phyloP scores from a whole-genome alignment of 805 yeast species.

The Yarrowia hollandica region DNA sequence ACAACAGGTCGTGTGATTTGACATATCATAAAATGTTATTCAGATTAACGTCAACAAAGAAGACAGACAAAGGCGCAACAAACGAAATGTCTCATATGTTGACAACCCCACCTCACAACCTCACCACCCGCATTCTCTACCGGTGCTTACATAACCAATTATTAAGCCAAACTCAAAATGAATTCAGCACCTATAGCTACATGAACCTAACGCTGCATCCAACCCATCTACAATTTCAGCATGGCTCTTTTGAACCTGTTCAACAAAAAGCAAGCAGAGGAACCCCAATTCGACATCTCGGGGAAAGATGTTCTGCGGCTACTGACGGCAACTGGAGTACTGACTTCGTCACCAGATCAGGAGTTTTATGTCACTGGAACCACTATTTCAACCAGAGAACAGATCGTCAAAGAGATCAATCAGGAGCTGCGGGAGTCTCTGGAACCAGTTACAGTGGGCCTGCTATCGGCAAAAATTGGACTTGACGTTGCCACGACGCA shows the following conservation, averaged over 20 bases:
- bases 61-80: too few species aligned
- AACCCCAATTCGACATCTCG: background rate
- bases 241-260: slow-evolving; percentile 20
- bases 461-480: background rate
- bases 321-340: background rate
- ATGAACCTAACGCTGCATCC: background rate
- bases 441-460: slow-evolving; percentile 21
- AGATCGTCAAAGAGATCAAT: slow-evolving; percentile 18
- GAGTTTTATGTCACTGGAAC: slow-evolving; percentile 15
- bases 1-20: too few species aligned
- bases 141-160: background rate
- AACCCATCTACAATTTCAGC: background rate
- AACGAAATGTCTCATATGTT: too few species aligned
- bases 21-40: too few species aligned
- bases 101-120: too few species aligned
- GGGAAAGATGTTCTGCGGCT: slow-evolving; percentile 23
- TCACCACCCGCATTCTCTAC: too few species aligned
- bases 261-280: background rate
- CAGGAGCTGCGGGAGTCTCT: slow-evolving; percentile 8
- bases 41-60: too few species aligned
- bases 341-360: slow-evolving; percentile 18
- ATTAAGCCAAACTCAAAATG: background rate
- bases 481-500: slow-evolving; percentile 15
- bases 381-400: slow-evolving; percentile 13
- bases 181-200: background rate